A percentile compares a stretch with the other conserved stretches of the same genome.
Conservation (phyloP, 352 stramenopile species). For the Phytopythium helicoides region DNA sequence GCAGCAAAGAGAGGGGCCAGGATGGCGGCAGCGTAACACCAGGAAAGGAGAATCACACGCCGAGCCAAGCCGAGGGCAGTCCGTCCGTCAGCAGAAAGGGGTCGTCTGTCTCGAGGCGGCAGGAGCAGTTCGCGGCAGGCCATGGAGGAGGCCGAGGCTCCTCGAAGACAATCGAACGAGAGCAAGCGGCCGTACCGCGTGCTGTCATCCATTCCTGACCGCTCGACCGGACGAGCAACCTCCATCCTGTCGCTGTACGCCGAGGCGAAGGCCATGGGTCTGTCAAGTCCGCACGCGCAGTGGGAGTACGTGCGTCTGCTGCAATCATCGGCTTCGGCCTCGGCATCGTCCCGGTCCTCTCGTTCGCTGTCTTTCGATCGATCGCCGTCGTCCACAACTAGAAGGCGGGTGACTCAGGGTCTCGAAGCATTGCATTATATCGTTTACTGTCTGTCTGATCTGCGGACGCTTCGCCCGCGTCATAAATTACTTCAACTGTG, state of each 20-base stretch:
- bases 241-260: constrained; percentile 40
- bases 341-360: neutral
- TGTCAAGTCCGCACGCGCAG: constrained; percentile 31
- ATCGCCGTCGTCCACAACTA: neutral
- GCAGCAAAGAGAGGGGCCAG: too few relatives aligned
- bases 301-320: constrained; percentile 40
- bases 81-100: constrained; percentile 3
- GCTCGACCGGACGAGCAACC: constrained; percentile 4
- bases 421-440: neutral
- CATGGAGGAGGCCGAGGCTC: constrained; percentile 4
- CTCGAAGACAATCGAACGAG: neutral
- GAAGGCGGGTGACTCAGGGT: neutral
- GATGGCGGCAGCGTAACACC: neutral
- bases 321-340: neutral
- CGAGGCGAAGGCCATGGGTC: constrained; percentile 29
- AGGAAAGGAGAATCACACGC: constrained; percentile 25
- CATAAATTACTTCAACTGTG: constrained; percentile 2
- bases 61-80: neutral
- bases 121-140: constrained; percentile 34
- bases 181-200: neutral
- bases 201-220: too few relatives aligned
- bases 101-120: constrained; percentile 27
- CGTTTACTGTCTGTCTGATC: neutral
- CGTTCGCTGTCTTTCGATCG: neutral
- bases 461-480: neutral